These are phyloP conservation scores for Coemansia sp. DNA, from an alignment of 192 early-diverging fungal species.

Conservation along the genomic window DNA sequence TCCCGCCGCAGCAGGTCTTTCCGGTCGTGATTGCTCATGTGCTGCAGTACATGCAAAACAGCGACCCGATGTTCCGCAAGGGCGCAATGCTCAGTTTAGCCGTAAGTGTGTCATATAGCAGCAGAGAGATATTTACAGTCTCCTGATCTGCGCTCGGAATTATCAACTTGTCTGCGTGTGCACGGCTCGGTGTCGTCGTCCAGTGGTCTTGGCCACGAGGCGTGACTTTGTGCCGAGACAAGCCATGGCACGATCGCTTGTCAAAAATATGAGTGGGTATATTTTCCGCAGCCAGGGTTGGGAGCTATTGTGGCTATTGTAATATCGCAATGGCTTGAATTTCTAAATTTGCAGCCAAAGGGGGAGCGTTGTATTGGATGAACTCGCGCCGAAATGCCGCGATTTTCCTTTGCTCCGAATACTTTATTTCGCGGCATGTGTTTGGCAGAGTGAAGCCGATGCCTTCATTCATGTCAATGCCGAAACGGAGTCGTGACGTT, in stretches of 20 bases:
- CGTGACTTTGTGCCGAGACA: constrained; percentile 3
- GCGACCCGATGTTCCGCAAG: constrained; percentile 73
- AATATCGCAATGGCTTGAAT: background rate
- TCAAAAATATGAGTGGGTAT: background rate
- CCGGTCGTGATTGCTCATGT: constrained; percentile 73
- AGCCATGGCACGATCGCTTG: background rate
- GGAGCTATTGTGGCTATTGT: constrained; percentile 22
- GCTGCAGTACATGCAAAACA: constrained; percentile 75
- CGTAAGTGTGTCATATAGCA: constrained; percentile 39
- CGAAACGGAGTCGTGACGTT: constrained; percentile 2
- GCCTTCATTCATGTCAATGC: constrained; percentile 7
- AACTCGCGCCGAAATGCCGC: background rate
- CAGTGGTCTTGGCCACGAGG: constrained; percentile 1
- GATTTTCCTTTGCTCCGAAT: background rate
- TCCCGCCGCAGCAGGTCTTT: constrained; percentile 87
- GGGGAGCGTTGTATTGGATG: constrained; percentile 3
- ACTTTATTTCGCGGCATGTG: constrained; percentile 3
- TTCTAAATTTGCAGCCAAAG: constrained; percentile 2
- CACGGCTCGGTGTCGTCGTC: background rate
- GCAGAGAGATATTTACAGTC: background rate
- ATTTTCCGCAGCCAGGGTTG: constrained; percentile 19
- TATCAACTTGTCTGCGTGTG: constrained; percentile 8
- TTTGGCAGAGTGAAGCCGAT: background rate
- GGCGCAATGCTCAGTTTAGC: constrained; percentile 87
- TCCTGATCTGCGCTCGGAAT: constrained; percentile 13